Conservation (phyloP, 2,329 filamentous ascomycete genomes). For the Coniochaeta hoffmannii region DNA sequence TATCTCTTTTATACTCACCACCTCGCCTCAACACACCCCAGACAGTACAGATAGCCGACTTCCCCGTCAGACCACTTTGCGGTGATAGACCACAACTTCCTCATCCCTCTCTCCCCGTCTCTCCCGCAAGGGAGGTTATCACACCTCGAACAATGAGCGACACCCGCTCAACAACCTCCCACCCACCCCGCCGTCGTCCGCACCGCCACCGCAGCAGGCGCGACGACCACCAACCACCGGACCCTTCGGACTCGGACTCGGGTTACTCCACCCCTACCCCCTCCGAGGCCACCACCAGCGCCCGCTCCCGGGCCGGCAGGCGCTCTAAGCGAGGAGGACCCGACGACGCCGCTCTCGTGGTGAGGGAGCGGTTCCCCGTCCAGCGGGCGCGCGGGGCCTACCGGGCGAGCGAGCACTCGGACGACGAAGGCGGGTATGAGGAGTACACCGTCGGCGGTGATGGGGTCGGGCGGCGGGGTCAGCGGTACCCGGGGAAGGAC, state of each 20-base stretch:
- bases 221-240: neutral
- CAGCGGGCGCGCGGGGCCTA: neutral
- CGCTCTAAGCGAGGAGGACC: neutral
- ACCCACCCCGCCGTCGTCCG: neutral
- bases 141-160: neutral
- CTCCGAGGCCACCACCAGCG: neutral
- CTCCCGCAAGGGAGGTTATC: neutral
- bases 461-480: neutral
- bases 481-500: neutral
- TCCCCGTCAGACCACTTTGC: neutral
- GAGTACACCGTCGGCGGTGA: conserved; percentile 1
- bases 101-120: neutral
- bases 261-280: neutral
- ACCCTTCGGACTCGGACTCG: neutral
- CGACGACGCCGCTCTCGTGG: neutral
- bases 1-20: neutral
- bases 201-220: neutral
- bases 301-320: neutral
- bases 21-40: neutral
- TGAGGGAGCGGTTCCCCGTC: neutral
- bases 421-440: neutral
- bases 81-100: neutral
- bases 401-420: neutral
- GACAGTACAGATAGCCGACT: no score
- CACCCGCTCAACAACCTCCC: neutral